Base-by-base conservation (phyloP, 306 rosid species). In the Cyclanthera cordifolia region DNA sequence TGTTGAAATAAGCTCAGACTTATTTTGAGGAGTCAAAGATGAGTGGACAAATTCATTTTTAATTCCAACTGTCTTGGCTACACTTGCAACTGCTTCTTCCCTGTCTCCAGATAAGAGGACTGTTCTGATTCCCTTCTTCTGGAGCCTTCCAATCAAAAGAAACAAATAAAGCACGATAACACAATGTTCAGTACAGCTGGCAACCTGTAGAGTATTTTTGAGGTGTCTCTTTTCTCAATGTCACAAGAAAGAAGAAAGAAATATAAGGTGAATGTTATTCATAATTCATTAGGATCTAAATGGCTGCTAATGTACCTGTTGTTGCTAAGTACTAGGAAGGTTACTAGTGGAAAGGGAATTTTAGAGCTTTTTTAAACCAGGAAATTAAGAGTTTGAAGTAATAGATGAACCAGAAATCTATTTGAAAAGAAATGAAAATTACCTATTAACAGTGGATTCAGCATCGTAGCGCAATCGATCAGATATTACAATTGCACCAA, bases 11-110 rank as follows among this genome's bases (percentile, higher is more conserved):
- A 81, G 80, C 77, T 43, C 75, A 79, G 90, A 87, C 82, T 93
- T 93, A 76, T 81, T 86, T 69, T 83, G 88, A 15, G 98, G 98
- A 74, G 91, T 82, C 85, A 89, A 55, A 27, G 98, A 86, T 51
- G 98, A 82, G 74, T 87, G 87, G 48, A 85, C 81, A 52, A 75
- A 85, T 65, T 82, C 85, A 39, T 73, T 84, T 73, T 78, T 81
- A 63, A 93, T 89, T 64, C 96, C 99, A 78, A 90, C 88, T 39
- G 83, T 76, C 71, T 90, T 82, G 34, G 96, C 99, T 73, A 93
- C 77, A 53, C 79, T 86, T 86, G 96, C 96, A 70, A 90, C 96
- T 86, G 95, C 99, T 30, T 90, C 96, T 84, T 93, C 95, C 95
- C 99, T 93, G 81, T 93, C 99, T 76, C 96, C 99, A 13, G 99